phyloP scores from a whole-genome alignment of 345 rosid species.

The Dimocarpus longan region DNA sequence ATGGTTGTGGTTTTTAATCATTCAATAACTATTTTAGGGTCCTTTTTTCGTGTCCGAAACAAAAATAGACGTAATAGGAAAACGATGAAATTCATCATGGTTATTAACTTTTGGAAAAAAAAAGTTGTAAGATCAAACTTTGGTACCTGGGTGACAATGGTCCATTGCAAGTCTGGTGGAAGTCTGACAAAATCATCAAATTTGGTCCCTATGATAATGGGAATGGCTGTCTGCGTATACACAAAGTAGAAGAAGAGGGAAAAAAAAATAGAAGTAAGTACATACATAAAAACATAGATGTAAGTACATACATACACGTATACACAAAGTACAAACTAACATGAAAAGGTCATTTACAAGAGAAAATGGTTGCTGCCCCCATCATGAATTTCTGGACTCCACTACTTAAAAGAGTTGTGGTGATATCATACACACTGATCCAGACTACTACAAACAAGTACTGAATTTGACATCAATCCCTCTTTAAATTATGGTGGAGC shows the following conservation, averaged over 20 bases:
- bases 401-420: constrained; percentile 7
- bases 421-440: not conserved
- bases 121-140: not conserved
- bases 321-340: not conserved
- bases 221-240: constrained; percentile 75
- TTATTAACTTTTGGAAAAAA: no score
- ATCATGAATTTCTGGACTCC: constrained; percentile 20
- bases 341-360: not conserved
- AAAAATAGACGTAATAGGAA: not conserved
- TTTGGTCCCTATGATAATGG: constrained; percentile 89
- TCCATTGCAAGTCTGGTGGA: constrained; percentile 92
- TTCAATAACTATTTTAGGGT: not conserved
- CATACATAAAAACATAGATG: not conserved
- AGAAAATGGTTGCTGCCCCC: not conserved
- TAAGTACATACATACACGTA: not conserved
- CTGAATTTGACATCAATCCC: constrained; percentile 24
- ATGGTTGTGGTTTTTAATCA: no score
- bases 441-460: not conserved
- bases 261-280: no score
- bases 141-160: constrained; percentile 81
- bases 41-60: not conserved
- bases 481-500: constrained; percentile 21
- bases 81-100: no score
- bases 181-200: constrained; percentile 88
- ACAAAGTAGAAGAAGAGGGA: not conserved